Conservation (phyloP, 495 filamentous ascomycete genomes). For the Penicillium paradoxum region DNA sequence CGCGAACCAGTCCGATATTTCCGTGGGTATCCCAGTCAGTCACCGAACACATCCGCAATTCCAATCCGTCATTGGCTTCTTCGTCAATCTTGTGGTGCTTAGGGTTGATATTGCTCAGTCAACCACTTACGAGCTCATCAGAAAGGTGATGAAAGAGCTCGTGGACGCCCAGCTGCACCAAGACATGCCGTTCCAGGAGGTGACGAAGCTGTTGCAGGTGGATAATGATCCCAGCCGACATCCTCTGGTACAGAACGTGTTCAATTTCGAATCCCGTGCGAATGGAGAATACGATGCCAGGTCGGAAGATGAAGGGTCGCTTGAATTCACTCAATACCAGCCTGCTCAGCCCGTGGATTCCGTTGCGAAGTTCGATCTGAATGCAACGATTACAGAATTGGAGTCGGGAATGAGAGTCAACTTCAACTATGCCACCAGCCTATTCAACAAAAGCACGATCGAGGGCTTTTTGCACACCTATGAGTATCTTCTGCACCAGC, state of each 20-base stretch:
- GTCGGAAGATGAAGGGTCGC: neutral
- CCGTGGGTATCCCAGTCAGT: neutral
- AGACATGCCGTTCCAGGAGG: neutral
- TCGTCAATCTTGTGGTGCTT: neutral
- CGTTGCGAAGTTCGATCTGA: neutral
- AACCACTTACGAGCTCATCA: neutral
- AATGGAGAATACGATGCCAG: neutral
- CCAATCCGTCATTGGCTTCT: neutral
- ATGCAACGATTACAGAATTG: neutral
- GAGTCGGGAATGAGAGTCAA: neutral
- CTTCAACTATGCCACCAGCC: neutral
- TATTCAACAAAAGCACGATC: neutral
- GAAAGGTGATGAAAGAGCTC: neutral
- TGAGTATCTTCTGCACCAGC: neutral
- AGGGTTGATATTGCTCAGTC: neutral
- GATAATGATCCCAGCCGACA: neutral
- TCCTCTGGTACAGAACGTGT: neutral
- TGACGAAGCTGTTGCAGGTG: neutral
- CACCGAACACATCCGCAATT: neutral
- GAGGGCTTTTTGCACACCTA: neutral
- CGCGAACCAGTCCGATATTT: neutral
- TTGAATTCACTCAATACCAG: neutral
- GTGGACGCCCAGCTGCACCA: neutral
- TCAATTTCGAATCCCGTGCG: neutral
- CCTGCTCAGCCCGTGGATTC: neutral